Evolutionary conservation across 2,329 filamentous ascomycete genomes (phyloP).

Genomic region (Alternaria triticina): DNA sequence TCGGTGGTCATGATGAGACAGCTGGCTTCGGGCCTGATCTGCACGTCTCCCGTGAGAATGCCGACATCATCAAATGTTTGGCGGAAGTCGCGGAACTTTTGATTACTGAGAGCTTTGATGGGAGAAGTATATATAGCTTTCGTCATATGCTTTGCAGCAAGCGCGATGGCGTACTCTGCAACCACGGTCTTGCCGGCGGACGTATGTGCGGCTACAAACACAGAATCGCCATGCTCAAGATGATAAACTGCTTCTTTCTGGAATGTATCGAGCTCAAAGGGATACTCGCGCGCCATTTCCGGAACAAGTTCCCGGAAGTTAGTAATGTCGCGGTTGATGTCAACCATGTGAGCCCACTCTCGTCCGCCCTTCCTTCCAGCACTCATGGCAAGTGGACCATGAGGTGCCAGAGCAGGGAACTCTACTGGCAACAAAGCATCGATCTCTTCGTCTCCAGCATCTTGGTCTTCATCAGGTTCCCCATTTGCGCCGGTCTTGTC

Average conservation of each 20-base stretch:
- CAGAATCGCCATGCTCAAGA: constrained; percentile 92
- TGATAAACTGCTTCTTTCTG: constrained; percentile 99
- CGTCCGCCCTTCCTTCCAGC: constrained; percentile 75
- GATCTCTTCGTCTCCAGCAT: constrained; percentile 66
- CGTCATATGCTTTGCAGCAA: constrained; percentile 98
- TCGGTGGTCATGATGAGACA: constrained; percentile 99
- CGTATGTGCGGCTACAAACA: constrained; percentile 97
- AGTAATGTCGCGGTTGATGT: constrained; percentile 89
- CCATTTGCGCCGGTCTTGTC: constrained; percentile 33
- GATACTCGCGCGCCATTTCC: constrained; percentile 95
- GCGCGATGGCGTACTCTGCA: constrained; percentile 94
- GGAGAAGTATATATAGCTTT: constrained; percentile 99
- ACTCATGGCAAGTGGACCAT: constrained; percentile 74
- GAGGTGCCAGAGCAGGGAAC: constrained; percentile 88
- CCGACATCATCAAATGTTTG: constrained; percentile 92
- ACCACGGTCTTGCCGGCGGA: constrained; percentile 98
- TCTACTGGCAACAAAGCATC: constrained; percentile 89
- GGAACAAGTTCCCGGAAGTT: constrained; percentile 94
- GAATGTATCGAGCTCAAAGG: constrained; percentile 96
- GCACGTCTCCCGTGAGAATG: constrained; percentile 95
- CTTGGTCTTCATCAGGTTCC: constrained; percentile 52
- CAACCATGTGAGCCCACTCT: constrained; percentile 99
- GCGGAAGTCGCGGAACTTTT: constrained; percentile 96
- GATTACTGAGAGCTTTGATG: constrained; percentile 97
- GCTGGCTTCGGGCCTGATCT: constrained; percentile 96